Conservation (phyloP, 163 green algal genomes). For the Trebouxiophyceae sp. region DNA sequence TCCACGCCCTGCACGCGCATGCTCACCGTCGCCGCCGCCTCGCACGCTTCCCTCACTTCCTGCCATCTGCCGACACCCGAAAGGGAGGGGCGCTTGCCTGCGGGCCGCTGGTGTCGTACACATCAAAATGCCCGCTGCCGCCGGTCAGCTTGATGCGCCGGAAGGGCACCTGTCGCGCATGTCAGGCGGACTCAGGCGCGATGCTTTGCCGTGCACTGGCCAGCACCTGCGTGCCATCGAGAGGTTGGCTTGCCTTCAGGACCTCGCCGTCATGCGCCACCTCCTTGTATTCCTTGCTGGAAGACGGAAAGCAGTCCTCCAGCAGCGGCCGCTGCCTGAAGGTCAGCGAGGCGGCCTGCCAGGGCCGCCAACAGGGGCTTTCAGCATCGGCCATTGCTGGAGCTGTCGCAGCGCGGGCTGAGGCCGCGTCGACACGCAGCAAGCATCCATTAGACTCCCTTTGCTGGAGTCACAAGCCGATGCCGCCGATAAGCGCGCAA, state of each 20-base stretch:
- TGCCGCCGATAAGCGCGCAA: too few relatives aligned
- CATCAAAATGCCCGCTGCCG: conserved; percentile 67
- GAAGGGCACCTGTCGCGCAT: conserved; percentile 78
- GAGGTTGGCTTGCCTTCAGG: too few relatives aligned
- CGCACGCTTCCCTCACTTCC: not conserved
- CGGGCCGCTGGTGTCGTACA: conserved; percentile 87
- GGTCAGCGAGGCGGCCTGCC: conserved; percentile 48
- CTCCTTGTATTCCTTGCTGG: conserved; percentile 68
- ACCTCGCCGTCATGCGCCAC: conserved; percentile 45
- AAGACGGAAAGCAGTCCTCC: conserved; percentile 81
- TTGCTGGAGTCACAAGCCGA: too few relatives aligned
- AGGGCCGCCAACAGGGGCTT: too few relatives aligned
- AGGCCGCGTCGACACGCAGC: too few relatives aligned
- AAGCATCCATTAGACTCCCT: too few relatives aligned
- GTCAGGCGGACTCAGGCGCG: too few relatives aligned
- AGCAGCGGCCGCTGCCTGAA: conserved; percentile 76
- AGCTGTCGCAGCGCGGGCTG: too few relatives aligned
- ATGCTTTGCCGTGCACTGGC: too few relatives aligned
- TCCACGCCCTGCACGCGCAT: conserved; percentile 46
- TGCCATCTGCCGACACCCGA: not conserved
- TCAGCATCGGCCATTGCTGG: too few relatives aligned
- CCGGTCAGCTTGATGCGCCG: conserved; percentile 71
- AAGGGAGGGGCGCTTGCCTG: too few relatives aligned
- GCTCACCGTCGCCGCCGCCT: not conserved
- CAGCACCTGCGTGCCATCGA: too few relatives aligned